phyloP scores from a whole-genome alignment of 2,329 filamentous ascomycete genomes.

The Apiospora hydei region DNA sequence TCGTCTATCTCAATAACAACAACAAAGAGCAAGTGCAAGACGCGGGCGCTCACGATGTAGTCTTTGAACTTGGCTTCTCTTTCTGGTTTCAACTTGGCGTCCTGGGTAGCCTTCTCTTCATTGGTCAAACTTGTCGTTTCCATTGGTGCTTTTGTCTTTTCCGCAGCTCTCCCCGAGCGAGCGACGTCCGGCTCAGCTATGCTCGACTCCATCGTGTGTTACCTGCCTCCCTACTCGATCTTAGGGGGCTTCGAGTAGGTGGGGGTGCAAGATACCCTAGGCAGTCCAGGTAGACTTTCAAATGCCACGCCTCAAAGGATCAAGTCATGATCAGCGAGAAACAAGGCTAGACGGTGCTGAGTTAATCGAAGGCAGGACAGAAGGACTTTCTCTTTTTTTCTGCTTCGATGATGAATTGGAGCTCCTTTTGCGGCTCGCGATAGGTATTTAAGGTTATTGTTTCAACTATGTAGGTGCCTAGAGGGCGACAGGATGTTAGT shows the following conservation, averaged over 20 bases:
- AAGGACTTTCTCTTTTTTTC: too few relatives aligned
- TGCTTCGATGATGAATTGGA: background rate
- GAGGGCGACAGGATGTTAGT: background rate
- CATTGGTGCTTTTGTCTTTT: background rate
- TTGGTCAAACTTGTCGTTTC: conserved; percentile 3
- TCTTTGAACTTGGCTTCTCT: conserved; percentile 54
- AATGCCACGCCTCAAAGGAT: background rate
- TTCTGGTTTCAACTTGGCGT: conserved; percentile 50
- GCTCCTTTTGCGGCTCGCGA: background rate
- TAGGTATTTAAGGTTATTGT: background rate
- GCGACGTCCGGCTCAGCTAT: background rate
- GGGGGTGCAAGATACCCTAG: background rate
- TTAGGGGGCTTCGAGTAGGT: background rate
- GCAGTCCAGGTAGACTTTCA: background rate
- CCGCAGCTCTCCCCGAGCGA: background rate
- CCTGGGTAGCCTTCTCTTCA: conserved; percentile 41
- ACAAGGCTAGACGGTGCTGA: background rate
- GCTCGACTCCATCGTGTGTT: background rate
- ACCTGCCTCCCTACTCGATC: background rate
- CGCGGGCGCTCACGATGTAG: conserved; percentile 45
- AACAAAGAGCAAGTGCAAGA: background rate
- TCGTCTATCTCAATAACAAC: background rate
- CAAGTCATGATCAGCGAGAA: background rate
- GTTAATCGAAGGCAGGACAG: background rate
- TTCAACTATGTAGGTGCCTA: background rate